Conservation (phyloP, 2,329 filamentous ascomycete genomes). For the Ophiosphaerella narmari region DNA sequence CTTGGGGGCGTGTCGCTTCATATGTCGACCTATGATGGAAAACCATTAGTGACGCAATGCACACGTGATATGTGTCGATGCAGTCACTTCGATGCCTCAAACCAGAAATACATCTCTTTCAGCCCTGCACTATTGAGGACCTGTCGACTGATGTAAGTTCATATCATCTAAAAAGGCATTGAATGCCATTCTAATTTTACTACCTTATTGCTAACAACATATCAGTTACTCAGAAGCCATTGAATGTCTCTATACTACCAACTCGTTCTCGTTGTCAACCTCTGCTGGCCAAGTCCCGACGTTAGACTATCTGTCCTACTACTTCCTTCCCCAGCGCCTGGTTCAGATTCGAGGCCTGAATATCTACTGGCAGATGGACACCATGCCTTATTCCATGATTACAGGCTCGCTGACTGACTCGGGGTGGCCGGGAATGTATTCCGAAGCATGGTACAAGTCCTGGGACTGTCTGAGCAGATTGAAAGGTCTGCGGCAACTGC, state of each 20-base stretch:
- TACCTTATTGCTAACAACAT: slow-evolving; percentile 1
- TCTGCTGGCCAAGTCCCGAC: slow-evolving; percentile 15
- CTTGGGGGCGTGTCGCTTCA: slow-evolving; percentile 18
- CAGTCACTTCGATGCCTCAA: not conserved
- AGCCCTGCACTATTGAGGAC: slow-evolving; percentile 19
- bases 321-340: slow-evolving; percentile 24
- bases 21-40: slow-evolving; percentile 9
- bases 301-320: slow-evolving; percentile 20
- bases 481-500: slow-evolving; percentile 21
- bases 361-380: slow-evolving; percentile 22
- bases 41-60: slow-evolving; percentile 12
- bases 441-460: slow-evolving; percentile 15
- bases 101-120: slow-evolving; percentile 3
- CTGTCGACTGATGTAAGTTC: slow-evolving; percentile 27
- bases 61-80: not conserved
- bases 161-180: too few species aligned
- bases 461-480: slow-evolving; percentile 21
- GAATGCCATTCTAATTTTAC: not conserved
- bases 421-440: not conserved
- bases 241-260: slow-evolving; percentile 24
- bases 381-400: slow-evolving; percentile 2
- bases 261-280: slow-evolving; percentile 21
- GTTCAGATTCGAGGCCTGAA: slow-evolving; percentile 18
- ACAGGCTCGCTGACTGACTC: not conserved
- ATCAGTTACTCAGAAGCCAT: slow-evolving; percentile 31